Base-by-base conservation (phyloP, 169 alveolate species). In the Babesia gibsoni region DNA sequence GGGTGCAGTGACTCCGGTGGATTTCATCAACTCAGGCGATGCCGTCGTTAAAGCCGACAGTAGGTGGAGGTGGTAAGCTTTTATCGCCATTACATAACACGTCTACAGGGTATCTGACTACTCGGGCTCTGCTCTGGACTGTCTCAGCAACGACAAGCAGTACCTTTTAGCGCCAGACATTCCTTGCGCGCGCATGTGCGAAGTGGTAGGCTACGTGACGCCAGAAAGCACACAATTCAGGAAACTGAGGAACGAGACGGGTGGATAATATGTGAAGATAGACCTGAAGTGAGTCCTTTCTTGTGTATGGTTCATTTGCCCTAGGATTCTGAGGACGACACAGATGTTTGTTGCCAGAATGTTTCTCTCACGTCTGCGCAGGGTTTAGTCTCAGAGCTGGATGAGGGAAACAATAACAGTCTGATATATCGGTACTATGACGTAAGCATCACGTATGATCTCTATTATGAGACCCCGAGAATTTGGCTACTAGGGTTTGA, bases 401-500 rank as follows among this genome's bases (percentile, higher is more conserved):
- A 45, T 48, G 80, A 67, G 18, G 10, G 56, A 20, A 73, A 39
- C 27, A 20, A n/a, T 9, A 9, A 41, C 4, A 22, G 45, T 29
- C 20, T 39, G n/a, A 25, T 50, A 4, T 53, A 67, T 10, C 39
- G 83, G 22, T 53, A 32, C 14, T 78, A 78, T 22, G 66, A 48
- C 16, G 23, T 78, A 35, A 78, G 83, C 65, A 64, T 78, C 4
- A 78, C 87, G 20, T 78, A 78, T 36, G 87, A 78, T 39, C 56
- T 67, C 16, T 78, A 59, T 43, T 66, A 78, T 33, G 83, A 78
- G 49, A 78, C 87, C 20, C 70, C 83, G 9, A 70, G 83, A 50
- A 33, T 78, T 36, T 78, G 87, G 87, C 83, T 78, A 9, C 29
- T 58, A 10, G 85, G 85, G 9, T 75, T 53, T 53, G 54, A 75